Evolutionary conservation across 2,329 filamentous ascomycete species (phyloP).

Genomic region (Penicillium palitans): DNA sequence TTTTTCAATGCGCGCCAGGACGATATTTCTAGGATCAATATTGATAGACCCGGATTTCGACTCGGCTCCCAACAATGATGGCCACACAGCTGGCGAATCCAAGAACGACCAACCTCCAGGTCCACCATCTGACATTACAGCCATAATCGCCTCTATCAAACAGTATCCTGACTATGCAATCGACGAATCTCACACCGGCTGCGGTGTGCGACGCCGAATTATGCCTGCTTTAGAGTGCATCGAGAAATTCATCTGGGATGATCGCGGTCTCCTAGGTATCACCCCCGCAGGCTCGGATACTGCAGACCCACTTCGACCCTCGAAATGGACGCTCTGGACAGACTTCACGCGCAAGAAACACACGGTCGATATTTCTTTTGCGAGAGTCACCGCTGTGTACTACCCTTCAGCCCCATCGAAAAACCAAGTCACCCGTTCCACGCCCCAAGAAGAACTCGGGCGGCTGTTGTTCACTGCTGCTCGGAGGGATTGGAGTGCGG

Average conservation of each 20-base stretch:
- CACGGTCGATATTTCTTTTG: slow-evolving; percentile 29
- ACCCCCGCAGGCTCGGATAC: slow-evolving; percentile 17
- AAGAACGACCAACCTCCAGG: slow-evolving; percentile 10
- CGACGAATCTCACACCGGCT: slow-evolving; percentile 43
- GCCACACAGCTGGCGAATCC: slow-evolving; percentile 1
- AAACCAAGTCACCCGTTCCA: slow-evolving; percentile 8
- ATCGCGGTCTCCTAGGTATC: slow-evolving; percentile 35
- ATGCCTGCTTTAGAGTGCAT: slow-evolving; percentile 42
- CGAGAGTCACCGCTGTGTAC: slow-evolving; percentile 26
- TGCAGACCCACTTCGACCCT: neutral
- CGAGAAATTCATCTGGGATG: slow-evolving; percentile 38
- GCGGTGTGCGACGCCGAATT: slow-evolving; percentile 44
- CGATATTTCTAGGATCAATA: slow-evolving; percentile 44
- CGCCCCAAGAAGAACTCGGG: slow-evolving; percentile 33
- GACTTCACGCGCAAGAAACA: slow-evolving; percentile 22
- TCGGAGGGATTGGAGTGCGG: slow-evolving; percentile 38
- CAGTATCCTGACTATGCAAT: slow-evolving; percentile 47
- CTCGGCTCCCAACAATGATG: slow-evolving; percentile 19
- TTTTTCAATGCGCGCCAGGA: slow-evolving; percentile 43
- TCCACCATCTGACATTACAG: slow-evolving; percentile 32
- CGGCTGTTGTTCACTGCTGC: slow-evolving; percentile 38
- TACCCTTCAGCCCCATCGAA: slow-evolving; percentile 15
- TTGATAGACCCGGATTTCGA: slow-evolving; percentile 39
- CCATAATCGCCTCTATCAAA: slow-evolving; percentile 41
- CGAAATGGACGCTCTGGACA: slow-evolving; percentile 23